Evolutionary conservation across 1,284 basidiomycete species (phyloP).

Genomic region (Macrocybe sp.): DNA sequence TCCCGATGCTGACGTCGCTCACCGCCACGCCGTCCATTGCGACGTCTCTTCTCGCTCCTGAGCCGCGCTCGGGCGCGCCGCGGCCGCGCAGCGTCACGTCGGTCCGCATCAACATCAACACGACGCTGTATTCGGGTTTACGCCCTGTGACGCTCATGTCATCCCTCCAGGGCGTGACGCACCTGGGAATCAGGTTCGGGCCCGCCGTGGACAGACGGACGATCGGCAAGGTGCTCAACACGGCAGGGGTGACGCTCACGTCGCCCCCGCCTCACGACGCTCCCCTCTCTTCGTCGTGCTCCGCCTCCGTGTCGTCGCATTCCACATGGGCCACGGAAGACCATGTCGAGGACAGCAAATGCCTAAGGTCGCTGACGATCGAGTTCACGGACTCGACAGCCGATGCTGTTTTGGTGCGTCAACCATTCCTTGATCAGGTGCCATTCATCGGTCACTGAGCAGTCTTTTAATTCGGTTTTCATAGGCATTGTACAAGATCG

Average conservation of each 20-base stretch:
- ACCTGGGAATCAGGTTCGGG: constrained; percentile 29
- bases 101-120: constrained; percentile 45
- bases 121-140: constrained; percentile 56
- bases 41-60: constrained; percentile 19
- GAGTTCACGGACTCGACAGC: too few relatives aligned
- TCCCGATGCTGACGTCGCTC: constrained; percentile 31
- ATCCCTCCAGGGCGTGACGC: constrained; percentile 33
- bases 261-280: background rate
- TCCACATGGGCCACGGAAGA: too few relatives aligned
- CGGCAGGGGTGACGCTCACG: constrained; percentile 34
- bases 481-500: constrained; percentile 48
- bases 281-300: too few relatives aligned
- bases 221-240: constrained; percentile 44
- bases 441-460: background rate
- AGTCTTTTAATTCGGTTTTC: constrained; percentile 1
- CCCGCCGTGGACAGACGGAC: constrained; percentile 42
- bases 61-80: background rate
- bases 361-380: background rate
- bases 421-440: too few relatives aligned
- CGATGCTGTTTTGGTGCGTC: too few relatives aligned
- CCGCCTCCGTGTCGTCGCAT: too few relatives aligned
- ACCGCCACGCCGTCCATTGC: constrained; percentile 31
- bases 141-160: constrained; percentile 48
- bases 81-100: constrained; percentile 24
- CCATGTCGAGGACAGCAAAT: constrained; percentile 1